phyloP scores from a whole-genome alignment of 371 early-diverging fungal species.

The Fennellomyces sp. region DNA sequence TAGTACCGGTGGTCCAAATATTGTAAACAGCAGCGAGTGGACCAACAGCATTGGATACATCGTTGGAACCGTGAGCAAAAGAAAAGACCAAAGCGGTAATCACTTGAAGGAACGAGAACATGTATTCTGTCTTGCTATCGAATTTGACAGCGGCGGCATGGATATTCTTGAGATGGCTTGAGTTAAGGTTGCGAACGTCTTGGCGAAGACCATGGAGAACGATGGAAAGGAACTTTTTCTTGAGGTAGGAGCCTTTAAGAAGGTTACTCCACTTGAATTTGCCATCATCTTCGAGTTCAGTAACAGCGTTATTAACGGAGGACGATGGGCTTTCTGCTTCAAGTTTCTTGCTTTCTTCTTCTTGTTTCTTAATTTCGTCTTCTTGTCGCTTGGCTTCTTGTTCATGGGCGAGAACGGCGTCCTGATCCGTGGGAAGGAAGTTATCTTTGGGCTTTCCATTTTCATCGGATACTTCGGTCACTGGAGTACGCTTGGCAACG shows the following conservation, averaged over 20 bases:
- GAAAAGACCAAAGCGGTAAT: slow-evolving; percentile 85
- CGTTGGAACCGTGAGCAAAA: slow-evolving; percentile 91
- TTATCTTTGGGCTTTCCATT: neutral
- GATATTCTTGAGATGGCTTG: slow-evolving; percentile 48
- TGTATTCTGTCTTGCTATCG: slow-evolving; percentile 80
- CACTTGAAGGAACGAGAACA: slow-evolving; percentile 87
- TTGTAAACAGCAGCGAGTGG: slow-evolving; percentile 71
- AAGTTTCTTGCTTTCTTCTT: neutral
- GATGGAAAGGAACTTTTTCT: slow-evolving; percentile 12
- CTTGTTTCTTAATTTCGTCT: neutral
- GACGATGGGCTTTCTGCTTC: too few relatives aligned
- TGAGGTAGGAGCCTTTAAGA: slow-evolving; percentile 7
- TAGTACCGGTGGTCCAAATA: slow-evolving; percentile 66
- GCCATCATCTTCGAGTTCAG: neutral
- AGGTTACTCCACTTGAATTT: slow-evolving; percentile 2
- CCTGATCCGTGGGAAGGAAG: neutral
- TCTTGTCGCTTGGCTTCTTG: slow-evolving; percentile 5
- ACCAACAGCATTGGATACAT: slow-evolving; percentile 89
- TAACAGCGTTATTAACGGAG: too few relatives aligned
- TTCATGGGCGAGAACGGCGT: neutral
- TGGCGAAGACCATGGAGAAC: slow-evolving; percentile 53
- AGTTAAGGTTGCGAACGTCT: slow-evolving; percentile 62
- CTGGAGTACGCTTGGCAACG: slow-evolving; percentile 44
- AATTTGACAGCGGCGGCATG: slow-evolving; percentile 71
- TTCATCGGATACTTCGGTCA: slow-evolving; percentile 17